These are phyloP conservation scores for Phyllosticta citrichinensis DNA, from an alignment of 2,329 filamentous ascomycete genomes.

Conservation along the genomic window DNA sequence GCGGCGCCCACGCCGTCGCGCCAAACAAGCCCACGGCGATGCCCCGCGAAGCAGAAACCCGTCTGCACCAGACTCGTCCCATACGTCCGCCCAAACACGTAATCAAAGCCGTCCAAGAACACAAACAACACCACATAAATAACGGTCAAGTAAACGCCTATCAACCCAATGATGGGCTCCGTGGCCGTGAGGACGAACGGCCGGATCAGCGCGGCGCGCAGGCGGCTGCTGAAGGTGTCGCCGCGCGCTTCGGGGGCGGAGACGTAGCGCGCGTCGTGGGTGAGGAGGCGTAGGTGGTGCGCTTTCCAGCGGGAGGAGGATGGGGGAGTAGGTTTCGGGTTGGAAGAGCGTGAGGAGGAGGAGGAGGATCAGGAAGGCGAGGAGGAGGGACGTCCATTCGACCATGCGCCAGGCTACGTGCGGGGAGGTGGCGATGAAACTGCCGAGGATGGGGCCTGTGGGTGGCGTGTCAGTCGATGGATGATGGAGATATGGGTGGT, in stretches of 20 bases:
- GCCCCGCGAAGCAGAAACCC: constrained; percentile 38
- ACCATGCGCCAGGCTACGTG: constrained; percentile 30
- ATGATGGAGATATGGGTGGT: too few species aligned
- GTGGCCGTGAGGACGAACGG: constrained; percentile 32
- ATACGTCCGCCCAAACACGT: constrained; percentile 42
- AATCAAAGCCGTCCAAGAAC: constrained; percentile 42
- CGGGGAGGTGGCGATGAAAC: constrained; percentile 24
- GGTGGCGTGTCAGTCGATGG: too few species aligned
- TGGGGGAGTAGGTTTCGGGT: constrained; percentile 42
- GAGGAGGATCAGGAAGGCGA: constrained; percentile 20
- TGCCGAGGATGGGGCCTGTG: constrained; percentile 26
- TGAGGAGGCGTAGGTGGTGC: constrained; percentile 18
- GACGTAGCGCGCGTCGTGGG: constrained; percentile 35
- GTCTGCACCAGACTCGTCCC: constrained; percentile 31
- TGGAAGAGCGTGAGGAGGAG: constrained; percentile 31
- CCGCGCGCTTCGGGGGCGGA: constrained; percentile 37
- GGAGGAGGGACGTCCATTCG: constrained; percentile 28
- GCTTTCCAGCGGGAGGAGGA: constrained; percentile 28
- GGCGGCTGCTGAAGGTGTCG: constrained; percentile 26
- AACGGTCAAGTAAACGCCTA: constrained; percentile 42
- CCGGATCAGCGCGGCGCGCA: constrained; percentile 30
- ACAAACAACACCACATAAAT: constrained; percentile 47
- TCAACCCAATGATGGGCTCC: constrained; percentile 37
- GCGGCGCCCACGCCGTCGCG: constrained; percentile 30
- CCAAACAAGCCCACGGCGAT: constrained; percentile 35